These are phyloP conservation scores for Myxozyma melibiosi DNA, from an alignment of 805 yeast species.

Conservation along the genomic window DNA sequence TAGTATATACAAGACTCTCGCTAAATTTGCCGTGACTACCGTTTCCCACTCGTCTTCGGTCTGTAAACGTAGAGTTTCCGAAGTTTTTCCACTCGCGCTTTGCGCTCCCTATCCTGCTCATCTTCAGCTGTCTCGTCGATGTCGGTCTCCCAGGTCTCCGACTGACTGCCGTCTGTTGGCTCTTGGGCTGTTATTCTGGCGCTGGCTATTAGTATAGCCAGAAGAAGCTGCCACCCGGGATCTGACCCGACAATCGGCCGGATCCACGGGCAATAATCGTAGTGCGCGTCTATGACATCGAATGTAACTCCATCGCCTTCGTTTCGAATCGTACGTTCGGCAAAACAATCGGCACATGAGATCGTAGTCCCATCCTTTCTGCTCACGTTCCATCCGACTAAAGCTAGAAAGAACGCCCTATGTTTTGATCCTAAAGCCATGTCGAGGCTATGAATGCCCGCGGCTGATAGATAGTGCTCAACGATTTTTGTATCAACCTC, in stretches of 20 bases:
- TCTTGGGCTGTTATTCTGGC: background rate
- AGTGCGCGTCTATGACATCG: constrained; percentile 21
- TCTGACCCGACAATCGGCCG: background rate
- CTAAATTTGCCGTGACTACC: no score
- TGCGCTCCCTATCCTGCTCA: constrained; percentile 11
- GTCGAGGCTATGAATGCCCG: background rate
- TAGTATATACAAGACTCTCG: no score
- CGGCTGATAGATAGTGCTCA: background rate
- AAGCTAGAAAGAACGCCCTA: no score
- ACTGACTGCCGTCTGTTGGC: background rate
- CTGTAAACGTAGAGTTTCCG: constrained; percentile 20
- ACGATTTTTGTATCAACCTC: background rate
- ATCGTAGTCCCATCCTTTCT: background rate
- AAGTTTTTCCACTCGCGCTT: constrained; percentile 16
- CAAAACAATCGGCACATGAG: constrained; percentile 6
- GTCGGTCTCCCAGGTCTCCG: background rate
- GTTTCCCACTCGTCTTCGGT: constrained; percentile 6
- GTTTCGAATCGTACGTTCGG: background rate
- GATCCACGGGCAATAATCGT: constrained; percentile 34
- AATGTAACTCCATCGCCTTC: background rate
- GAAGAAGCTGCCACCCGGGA: constrained; percentile 28
- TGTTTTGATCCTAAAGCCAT: no score
- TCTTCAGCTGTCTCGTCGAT: background rate
- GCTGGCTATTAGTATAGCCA: constrained; percentile 10
- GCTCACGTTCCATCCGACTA: background rate